A percentile compares a stretch with the other conserved stretches of the same genome.
Conservation (phyloP, 2,329 filamentous ascomycete genomes). For the Daldinia sp. region DNA sequence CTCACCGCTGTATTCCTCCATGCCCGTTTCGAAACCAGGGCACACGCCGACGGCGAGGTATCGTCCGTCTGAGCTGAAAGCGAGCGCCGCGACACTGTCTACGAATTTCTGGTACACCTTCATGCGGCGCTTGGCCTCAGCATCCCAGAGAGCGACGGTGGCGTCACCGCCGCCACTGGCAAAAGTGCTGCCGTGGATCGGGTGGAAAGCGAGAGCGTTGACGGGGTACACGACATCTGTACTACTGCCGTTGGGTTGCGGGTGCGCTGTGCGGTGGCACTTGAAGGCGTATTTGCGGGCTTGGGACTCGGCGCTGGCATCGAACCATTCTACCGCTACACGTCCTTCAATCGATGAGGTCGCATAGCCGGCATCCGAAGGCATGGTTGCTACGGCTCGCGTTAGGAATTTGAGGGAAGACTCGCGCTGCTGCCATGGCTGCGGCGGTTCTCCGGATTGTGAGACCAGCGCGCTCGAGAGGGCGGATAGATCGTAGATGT, state of each 20-base stretch:
- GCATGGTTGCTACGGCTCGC: conserved; percentile 92
- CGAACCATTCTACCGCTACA: conserved; percentile 98
- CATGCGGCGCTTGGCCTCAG: conserved; percentile 86
- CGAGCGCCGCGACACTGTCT: conserved; percentile 78
- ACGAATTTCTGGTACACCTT: conserved; percentile 87
- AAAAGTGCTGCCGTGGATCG: conserved; percentile 83
- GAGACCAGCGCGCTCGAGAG: conserved; percentile 66
- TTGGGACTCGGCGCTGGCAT: conserved; percentile 85
- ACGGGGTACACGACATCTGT: conserved; percentile 89
- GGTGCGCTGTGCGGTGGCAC: conserved; percentile 82
- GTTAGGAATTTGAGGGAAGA: conserved; percentile 97
- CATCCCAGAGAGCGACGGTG: conserved; percentile 93
- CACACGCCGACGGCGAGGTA: conserved; percentile 83
- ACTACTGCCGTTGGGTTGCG: conserved; percentile 57
- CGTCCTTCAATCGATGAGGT: conserved; percentile 92
- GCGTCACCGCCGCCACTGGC: conserved; percentile 90
- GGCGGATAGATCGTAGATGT: conserved; percentile 88
- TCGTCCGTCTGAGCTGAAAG: conserved; percentile 79
- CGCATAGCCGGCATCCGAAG: conserved; percentile 92
- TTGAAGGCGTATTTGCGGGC: conserved; percentile 98
- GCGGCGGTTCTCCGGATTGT: conserved; percentile 56
- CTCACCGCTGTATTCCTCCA: conserved; percentile 77
- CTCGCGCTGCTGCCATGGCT: conserved; percentile 93
- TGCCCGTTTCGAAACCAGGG: conserved; percentile 86
- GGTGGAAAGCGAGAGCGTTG: conserved; percentile 89